Conservation (phyloP, 441 rosid genomes). For the Manihot esculenta region DNA sequence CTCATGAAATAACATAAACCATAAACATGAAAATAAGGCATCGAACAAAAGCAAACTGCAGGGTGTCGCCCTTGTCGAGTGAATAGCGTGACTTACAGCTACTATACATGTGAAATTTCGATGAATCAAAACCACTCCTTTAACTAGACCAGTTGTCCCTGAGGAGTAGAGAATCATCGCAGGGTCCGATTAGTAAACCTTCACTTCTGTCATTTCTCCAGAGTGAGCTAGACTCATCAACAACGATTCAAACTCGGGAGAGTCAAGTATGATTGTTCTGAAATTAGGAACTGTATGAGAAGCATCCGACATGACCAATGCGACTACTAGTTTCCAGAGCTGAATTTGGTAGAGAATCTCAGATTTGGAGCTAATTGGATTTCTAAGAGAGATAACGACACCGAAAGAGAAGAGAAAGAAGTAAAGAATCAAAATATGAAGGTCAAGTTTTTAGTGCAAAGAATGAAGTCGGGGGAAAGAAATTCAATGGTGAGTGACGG, state of each 20-base stretch:
- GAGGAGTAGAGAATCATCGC: conserved; percentile 67
- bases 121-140: too few relatives aligned
- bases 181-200: conserved; percentile 43
- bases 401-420: conserved; percentile 56
- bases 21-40: conserved; percentile 52
- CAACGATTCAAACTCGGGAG: too few relatives aligned
- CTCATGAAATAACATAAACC: too few relatives aligned
- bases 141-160: conserved; percentile 59
- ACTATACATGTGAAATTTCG: too few relatives aligned
- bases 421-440: conserved; percentile 44
- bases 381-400: conserved; percentile 51
- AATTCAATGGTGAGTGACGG: conserved; percentile 34
- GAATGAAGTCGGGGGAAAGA: conserved; percentile 39
- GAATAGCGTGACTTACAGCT: conserved; percentile 29
- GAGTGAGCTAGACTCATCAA: too few relatives aligned
- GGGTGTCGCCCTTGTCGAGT: conserved; percentile 30
- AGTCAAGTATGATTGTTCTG: too few relatives aligned
- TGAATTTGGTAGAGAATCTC: conserved; percentile 43
- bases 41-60: conserved; percentile 37
- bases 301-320: conserved; percentile 48
- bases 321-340: conserved; percentile 48
- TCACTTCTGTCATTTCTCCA: conserved; percentile 12
- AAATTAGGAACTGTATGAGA: too few relatives aligned
- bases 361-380: conserved; percentile 37
- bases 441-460: conserved; percentile 30